Conservation (phyloP, 2,329 filamentous ascomycete genomes). For the Talaromyces sp. region DNA sequence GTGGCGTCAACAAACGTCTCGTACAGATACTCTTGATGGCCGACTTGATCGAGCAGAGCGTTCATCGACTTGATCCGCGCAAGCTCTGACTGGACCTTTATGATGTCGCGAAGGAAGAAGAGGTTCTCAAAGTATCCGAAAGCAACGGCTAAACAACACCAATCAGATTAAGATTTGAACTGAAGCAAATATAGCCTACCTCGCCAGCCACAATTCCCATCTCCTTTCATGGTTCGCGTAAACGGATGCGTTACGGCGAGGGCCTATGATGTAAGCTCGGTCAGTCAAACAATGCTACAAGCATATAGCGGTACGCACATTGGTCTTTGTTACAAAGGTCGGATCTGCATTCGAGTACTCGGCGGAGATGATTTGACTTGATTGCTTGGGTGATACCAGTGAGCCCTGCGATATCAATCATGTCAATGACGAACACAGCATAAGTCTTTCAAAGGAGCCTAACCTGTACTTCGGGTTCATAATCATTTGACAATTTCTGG, state of each 20-base stretch:
- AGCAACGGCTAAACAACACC: slow-evolving; percentile 65
- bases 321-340: slow-evolving; percentile 80
- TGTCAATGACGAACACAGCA: slow-evolving; percentile 20
- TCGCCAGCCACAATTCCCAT: slow-evolving; percentile 97
- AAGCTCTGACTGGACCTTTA: slow-evolving; percentile 66
- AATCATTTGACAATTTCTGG: slow-evolving; percentile 61
- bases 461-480: slow-evolving; percentile 57
- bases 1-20: slow-evolving; percentile 82
- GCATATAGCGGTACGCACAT: slow-evolving; percentile 50
- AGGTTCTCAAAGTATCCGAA: slow-evolving; percentile 92
- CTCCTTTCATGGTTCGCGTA: slow-evolving; percentile 82
- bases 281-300: background rate
- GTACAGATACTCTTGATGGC: slow-evolving; percentile 66
- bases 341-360: slow-evolving; percentile 89
- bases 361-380: slow-evolving; percentile 71
- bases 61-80: slow-evolving; percentile 69
- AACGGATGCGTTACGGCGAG: slow-evolving; percentile 80
- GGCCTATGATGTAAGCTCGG: slow-evolving; percentile 51
- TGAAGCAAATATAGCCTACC: slow-evolving; percentile 53
- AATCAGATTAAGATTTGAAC: slow-evolving; percentile 18
- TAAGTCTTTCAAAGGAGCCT: slow-evolving; percentile 22
- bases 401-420: slow-evolving; percentile 61
- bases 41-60: slow-evolving; percentile 65
- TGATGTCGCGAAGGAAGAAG: slow-evolving; percentile 62
- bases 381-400: slow-evolving; percentile 72